Conservation (phyloP, 1,284 basidiomycete species). For the Fistulinella cinereoalba region DNA sequence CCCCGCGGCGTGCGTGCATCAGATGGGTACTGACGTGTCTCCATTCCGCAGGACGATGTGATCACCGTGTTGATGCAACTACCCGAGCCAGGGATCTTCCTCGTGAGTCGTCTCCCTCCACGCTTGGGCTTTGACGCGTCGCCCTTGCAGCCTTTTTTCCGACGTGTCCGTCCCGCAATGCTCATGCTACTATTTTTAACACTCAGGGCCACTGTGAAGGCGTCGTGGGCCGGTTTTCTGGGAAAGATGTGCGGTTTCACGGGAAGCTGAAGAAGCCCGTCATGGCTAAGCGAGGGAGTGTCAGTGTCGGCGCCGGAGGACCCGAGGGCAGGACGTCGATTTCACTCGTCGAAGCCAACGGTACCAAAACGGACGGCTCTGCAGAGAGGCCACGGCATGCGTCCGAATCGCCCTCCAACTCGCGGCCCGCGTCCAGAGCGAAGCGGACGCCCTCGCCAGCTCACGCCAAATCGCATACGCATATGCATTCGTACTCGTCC, state of each 20-base stretch:
- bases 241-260: slow-evolving; percentile 67
- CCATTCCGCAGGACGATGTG: slow-evolving; percentile 61
- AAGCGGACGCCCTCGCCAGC: slow-evolving; percentile 23
- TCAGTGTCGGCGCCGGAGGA: slow-evolving; percentile 3
- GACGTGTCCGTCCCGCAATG: background rate
- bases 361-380: slow-evolving; percentile 1
- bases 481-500: slow-evolving; percentile 15
- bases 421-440: slow-evolving; percentile 14
- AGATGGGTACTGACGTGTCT: slow-evolving; percentile 9
- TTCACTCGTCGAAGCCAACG: slow-evolving; percentile 12
- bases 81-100: slow-evolving; percentile 52
- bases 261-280: slow-evolving; percentile 78
- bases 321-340: slow-evolving; percentile 17
- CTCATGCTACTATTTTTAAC: slow-evolving; percentile 3
- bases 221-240: slow-evolving; percentile 81
- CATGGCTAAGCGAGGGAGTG: slow-evolving; percentile 58
- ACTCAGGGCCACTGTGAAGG: slow-evolving; percentile 83
- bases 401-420: slow-evolving; percentile 24
- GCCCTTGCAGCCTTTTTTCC: too few relatives aligned
- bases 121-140: too few relatives aligned
- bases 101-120: too few relatives aligned
- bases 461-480: slow-evolving; percentile 11
- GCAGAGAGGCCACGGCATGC: slow-evolving; percentile 2
- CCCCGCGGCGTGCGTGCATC: too few relatives aligned
- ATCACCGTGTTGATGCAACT: slow-evolving; percentile 80